Conservation (phyloP, 2,329 filamentous ascomycete genomes). For the Nothomitra cinnamomea region DNA sequence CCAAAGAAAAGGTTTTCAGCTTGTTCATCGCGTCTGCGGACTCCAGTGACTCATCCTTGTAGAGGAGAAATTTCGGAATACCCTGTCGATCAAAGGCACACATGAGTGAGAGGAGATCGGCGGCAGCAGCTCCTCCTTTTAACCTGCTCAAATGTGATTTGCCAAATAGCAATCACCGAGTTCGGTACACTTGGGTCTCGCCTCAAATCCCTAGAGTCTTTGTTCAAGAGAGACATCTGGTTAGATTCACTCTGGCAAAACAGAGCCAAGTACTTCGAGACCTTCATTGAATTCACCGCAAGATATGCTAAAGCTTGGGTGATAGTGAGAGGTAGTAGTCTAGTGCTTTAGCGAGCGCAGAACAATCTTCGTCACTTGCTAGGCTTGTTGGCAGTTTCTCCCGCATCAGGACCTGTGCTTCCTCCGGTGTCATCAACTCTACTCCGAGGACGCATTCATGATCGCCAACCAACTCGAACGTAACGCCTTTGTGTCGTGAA, state of each 20-base stretch:
- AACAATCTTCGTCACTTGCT: not conserved
- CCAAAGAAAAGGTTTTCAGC: conserved; percentile 13
- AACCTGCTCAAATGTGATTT: conserved; percentile 10
- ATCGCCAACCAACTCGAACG: not conserved
- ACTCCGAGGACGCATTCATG: conserved; percentile 15
- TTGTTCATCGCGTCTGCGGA: conserved; percentile 9
- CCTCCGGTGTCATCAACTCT: not conserved
- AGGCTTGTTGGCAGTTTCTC: not conserved
- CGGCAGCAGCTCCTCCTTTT: conserved; percentile 4
- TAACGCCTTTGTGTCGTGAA: conserved; percentile 19
- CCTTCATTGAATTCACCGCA: conserved; percentile 9
- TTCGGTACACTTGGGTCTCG: conserved; percentile 11
- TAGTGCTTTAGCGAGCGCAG: conserved; percentile 6
- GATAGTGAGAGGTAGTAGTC: conserved; percentile 11
- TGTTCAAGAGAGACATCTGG: conserved; percentile 8
- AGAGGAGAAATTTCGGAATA: conserved; percentile 10
- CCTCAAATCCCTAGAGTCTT: conserved; percentile 9
- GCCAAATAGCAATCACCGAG: conserved; percentile 11
- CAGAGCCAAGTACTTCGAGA: conserved; percentile 9
- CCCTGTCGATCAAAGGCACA: conserved; percentile 12
- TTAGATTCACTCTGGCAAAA: conserved; percentile 6
- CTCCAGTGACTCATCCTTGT: conserved; percentile 4
- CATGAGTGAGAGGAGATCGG: conserved; percentile 10
- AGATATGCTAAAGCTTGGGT: conserved; percentile 12
- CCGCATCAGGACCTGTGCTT: conserved; percentile 4